Conservation (phyloP, 129 eudicot genomes). For the Tagetes patula region DNA sequence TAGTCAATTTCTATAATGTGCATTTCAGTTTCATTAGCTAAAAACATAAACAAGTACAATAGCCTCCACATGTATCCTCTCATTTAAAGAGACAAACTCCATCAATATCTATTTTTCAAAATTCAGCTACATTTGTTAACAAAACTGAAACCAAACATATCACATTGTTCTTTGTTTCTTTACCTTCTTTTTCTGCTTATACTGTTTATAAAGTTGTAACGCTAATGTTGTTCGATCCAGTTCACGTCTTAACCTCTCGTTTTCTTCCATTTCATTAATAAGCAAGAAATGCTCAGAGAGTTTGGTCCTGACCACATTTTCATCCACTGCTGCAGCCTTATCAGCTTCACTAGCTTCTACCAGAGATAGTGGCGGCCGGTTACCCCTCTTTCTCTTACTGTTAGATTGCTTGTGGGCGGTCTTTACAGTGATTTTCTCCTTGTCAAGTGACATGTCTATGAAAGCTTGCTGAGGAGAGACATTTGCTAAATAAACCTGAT, state of each 20-base stretch:
- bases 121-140: not conserved
- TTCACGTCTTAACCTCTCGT: slow-evolving; percentile 62
- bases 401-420: slow-evolving; percentile 33
- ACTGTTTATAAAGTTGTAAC: slow-evolving; percentile 48
- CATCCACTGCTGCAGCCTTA: slow-evolving; percentile 42
- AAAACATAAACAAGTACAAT: not conserved
- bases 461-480: slow-evolving; percentile 81
- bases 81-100: not conserved
- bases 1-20: no score
- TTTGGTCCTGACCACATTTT: slow-evolving; percentile 49
- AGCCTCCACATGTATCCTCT: not conserved
- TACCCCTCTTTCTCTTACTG: slow-evolving; percentile 49
- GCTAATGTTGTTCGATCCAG: slow-evolving; percentile 43
- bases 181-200: slow-evolving; percentile 69
- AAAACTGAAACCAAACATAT: slow-evolving; percentile 10
- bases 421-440: slow-evolving; percentile 43
- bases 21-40: no score
- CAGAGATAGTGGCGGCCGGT: not conserved
- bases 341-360: slow-evolving; percentile 22
- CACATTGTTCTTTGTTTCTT: slow-evolving; percentile 45
- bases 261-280: slow-evolving; percentile 65
- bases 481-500: slow-evolving; percentile 53
- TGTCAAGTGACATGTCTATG: slow-evolving; percentile 51
- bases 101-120: not conserved
- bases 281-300: slow-evolving; percentile 63